A percentile compares a stretch with the other conserved stretches of the same genome.
These are phyloP conservation scores for Apiospora aurea DNA, from an alignment of 2,329 filamentous ascomycete genomes.

Conservation along the genomic window DNA sequence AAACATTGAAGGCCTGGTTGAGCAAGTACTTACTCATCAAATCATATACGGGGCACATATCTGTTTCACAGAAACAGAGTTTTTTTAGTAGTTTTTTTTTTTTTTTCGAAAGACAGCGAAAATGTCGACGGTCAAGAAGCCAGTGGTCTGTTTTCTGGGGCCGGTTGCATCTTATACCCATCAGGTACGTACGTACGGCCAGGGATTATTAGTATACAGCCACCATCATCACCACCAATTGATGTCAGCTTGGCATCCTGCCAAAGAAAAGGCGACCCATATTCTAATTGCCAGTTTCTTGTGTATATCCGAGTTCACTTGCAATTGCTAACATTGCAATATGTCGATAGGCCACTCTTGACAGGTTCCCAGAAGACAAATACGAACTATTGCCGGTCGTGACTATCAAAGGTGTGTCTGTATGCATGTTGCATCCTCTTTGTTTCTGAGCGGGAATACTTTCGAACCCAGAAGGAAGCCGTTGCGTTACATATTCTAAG, in stretches of 20 bases:
- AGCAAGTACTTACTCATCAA: background rate
- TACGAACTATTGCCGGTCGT: constrained; percentile 58
- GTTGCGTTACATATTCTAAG: background rate
- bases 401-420: constrained; percentile 54
- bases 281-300: background rate
- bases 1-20: background rate
- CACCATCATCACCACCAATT: background rate
- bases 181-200: constrained; percentile 51
- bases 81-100: constrained; percentile 12
- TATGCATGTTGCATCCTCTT: background rate
- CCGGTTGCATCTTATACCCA: constrained; percentile 59
- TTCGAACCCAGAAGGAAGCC: background rate
- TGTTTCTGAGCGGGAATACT: too few relatives aligned
- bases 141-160: constrained; percentile 57
- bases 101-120: background rate
- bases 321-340: background rate
- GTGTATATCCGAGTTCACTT: background rate
- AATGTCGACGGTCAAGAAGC: constrained; percentile 38
- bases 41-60: background rate
- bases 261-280: background rate
- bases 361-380: constrained; percentile 55
- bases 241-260: background rate
- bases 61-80: background rate
- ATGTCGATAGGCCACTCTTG: constrained; percentile 49
- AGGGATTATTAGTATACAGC: constrained; percentile 1